Base-by-base conservation (phyloP, 495 filamentous ascomycete genomes). In the Baudoinia panamericana region DNA sequence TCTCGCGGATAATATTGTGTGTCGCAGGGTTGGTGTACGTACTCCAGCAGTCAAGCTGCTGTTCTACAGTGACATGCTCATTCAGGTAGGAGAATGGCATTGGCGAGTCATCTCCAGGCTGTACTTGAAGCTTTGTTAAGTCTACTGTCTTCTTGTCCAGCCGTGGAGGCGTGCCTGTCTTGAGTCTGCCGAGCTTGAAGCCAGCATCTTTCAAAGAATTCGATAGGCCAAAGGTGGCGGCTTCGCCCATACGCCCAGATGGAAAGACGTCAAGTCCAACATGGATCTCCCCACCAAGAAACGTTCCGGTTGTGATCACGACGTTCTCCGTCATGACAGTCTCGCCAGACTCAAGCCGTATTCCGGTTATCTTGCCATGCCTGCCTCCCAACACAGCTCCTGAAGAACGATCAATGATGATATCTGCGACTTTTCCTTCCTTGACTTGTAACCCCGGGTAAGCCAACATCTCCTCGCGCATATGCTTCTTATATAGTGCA, bases 271-370 rank as follows among this genome's bases (percentile, higher is more conserved):
- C 73, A 4, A 97, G 58, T 4, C 90, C 90, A 43, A 97, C 87
- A 54, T 97, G 90, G 41, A 97, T 97, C 58, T 96, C 92, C 17
- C 90, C 90, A 35, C 92, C 83, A 6, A 97, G 63, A 53, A 97
- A 97, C 0, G 90, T 97, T 0, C 90, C 90, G 0, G 90, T 96
- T 0, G 90, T 96, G 51, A 97, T 94, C 28, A 96, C 70, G 16
- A 95, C 87, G 30, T 80, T 75, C 26, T 71, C 72, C 1, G 92
- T 81, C 2, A 75, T 69, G 32, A 97, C 67, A 19, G 93, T 65
- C 61, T 93, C 81, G 21, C 92, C 92, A 18, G 82, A 82, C 60
- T 97, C 90, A 22, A 97, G 66, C 28, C 80, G 71, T 3, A 97
- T 78, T 2, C 90, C 90, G 8, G 73, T 78, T 43, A 96, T 93